Evolutionary conservation across 345 rosid genomes (phyloP).

Genomic region (Erucastrum elatum): DNA sequence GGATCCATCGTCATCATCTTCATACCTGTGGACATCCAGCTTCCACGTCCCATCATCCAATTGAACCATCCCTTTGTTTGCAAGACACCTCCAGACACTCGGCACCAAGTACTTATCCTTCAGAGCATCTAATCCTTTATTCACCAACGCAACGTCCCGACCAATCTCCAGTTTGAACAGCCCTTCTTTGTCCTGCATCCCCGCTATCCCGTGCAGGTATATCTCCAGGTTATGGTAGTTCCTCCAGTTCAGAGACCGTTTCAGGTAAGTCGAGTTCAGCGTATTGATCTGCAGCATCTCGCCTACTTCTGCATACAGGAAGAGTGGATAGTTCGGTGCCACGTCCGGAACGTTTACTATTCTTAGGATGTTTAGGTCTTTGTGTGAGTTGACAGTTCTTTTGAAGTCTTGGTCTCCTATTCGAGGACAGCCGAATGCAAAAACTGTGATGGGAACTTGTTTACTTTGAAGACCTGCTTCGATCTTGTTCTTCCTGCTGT

Average conservation of each 20-base stretch:
- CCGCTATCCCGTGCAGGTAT: constrained; percentile 42
- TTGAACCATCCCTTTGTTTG: constrained; percentile 62
- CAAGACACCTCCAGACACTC: constrained; percentile 48
- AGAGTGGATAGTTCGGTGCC: constrained; percentile 37
- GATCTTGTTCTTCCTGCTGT: constrained; percentile 36
- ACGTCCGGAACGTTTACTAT: constrained; percentile 39
- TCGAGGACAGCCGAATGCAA: constrained; percentile 53
- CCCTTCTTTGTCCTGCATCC: constrained; percentile 27
- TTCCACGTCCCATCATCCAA: constrained; percentile 52
- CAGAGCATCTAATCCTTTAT: constrained; percentile 40
- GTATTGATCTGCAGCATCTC: constrained; percentile 35
- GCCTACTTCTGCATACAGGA: constrained; percentile 28
- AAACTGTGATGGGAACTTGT: constrained; percentile 51
- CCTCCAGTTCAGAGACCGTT: constrained; percentile 38
- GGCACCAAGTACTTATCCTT: constrained; percentile 51
- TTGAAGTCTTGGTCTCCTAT: constrained; percentile 49
- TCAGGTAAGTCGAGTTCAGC: constrained; percentile 37
- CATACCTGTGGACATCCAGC: constrained; percentile 43
- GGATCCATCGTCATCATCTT: constrained; percentile 9
- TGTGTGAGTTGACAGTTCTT: constrained; percentile 14
- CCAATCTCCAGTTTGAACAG: constrained; percentile 35
- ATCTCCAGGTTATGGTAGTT: constrained; percentile 42
- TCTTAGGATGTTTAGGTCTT: constrained; percentile 33
- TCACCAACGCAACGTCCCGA: constrained; percentile 38
- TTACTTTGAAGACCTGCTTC: neutral